Base-by-base conservation (phyloP, 176 grass and related monocot species). In the Oryza punctata region DNA sequence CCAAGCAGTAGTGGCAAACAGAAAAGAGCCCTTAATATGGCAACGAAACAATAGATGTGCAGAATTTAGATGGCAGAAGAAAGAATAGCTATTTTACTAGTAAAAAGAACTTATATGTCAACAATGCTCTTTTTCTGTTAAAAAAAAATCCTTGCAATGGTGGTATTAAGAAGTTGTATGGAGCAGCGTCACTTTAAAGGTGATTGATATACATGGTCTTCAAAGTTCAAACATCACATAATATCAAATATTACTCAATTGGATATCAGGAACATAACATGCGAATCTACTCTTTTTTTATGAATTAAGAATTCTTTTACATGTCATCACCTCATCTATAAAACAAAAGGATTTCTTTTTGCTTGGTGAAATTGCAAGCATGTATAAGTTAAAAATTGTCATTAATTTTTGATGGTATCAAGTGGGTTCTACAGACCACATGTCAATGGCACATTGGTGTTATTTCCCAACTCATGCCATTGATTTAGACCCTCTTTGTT, bases 191-290 rank as follows among this genome's bases (percentile, higher is more conserved):
- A n/a, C 12, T 81, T 72, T 35, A 50, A 73, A 66, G 6, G 8
- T 12, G 46, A 33, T 33, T 64, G 21, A 63, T 57, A 12, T 81
- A 63, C 46, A 46, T 69, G 26, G 5, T 70, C 37, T 26, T 57
- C 23, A 63, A 63, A 45, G 59, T 14, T 44, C 47, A 24, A 12
- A 33, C 65, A 18, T 78, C 52, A 57, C 18, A 57, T 21, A 61
- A 44, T 75, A 15, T 43, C 46, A 24, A 16, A 44, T 77, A 10
- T 77, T 86, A 69, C 54, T 63, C 54, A 85, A 61, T 76, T 70
- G 46, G 57, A 81, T 72, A 23, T 85, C 6, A 10, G 10, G 33
- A 67, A 68, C 14, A 57, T 77, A 63, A 16, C 18, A 72, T 81
- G 19, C 7, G 46, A 47, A 49, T 70, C 35, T 63, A 12, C 63